These are phyloP conservation scores for Sarocladiaceae sp. DNA, from an alignment of 2,329 filamentous ascomycete species.

Conservation along the genomic window DNA sequence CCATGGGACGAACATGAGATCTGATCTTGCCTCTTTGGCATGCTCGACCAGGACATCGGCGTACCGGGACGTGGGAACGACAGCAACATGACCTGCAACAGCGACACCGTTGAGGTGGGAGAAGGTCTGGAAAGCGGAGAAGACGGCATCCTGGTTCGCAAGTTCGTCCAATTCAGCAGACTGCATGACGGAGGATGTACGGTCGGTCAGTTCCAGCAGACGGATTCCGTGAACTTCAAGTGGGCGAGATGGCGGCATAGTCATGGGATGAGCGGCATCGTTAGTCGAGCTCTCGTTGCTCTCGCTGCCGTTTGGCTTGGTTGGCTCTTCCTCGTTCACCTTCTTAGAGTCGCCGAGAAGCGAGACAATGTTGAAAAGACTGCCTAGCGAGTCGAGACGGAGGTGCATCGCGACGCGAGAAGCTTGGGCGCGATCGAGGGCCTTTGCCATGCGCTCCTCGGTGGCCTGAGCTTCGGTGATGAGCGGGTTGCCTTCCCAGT, in stretches of 20 bases:
- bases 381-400: constrained; percentile 23
- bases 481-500: constrained; percentile 61
- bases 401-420: constrained; percentile 22
- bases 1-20: constrained; percentile 85
- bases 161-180: constrained; percentile 78
- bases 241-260: constrained; percentile 18
- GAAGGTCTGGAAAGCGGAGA: constrained; percentile 29
- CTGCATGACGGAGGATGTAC: constrained; percentile 93
- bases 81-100: constrained; percentile 68
- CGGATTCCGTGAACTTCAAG: constrained; percentile 81
- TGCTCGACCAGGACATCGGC: constrained; percentile 60
- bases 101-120: constrained; percentile 68
- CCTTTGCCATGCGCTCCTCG: constrained; percentile 22
- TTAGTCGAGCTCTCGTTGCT: constrained; percentile 11
- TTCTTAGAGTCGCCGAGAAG: constrained; percentile 57
- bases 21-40: constrained; percentile 37
- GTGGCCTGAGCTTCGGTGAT: constrained; percentile 19
- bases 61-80: constrained; percentile 69
- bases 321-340: neutral
- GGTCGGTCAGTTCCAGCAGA: constrained; percentile 81
- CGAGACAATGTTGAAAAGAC: constrained; percentile 36
- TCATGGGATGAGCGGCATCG: neutral
- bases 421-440: constrained; percentile 21
- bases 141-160: constrained; percentile 71
- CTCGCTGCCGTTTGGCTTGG: constrained; percentile 24